These are phyloP conservation scores for Fusarium coffeatum DNA, from an alignment of 2,329 filamentous ascomycete species.

Conservation along the genomic window DNA sequence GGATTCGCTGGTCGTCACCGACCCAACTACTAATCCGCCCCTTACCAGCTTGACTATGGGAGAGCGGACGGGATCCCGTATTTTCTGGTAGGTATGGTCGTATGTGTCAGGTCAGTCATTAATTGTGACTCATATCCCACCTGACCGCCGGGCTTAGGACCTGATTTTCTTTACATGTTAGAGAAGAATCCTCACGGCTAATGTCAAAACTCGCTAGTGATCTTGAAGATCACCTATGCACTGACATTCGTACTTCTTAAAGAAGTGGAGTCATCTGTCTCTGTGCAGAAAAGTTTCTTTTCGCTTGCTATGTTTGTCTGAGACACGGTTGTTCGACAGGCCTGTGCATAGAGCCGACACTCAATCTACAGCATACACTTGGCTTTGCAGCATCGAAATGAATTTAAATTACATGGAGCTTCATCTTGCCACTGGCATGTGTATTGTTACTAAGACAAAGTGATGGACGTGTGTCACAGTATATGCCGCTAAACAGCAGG, in stretches of 20 bases:
- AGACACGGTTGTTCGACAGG: not conserved
- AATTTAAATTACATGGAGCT: not conserved
- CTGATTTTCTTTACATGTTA: not conserved
- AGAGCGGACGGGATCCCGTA: no score
- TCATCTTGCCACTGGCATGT: not conserved
- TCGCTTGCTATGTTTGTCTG: not conserved
- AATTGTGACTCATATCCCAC: fast-evolving
- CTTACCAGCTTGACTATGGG: no score
- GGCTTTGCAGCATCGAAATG: not conserved
- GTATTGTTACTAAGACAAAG: no score
- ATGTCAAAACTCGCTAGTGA: not conserved
- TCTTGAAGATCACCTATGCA: not conserved
- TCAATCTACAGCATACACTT: not conserved
- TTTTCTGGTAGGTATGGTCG: no score
- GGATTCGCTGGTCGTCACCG: no score
- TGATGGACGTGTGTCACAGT: no score
- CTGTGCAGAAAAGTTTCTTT: not conserved
- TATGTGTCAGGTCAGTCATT: fast-evolving
- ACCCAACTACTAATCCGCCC: no score
- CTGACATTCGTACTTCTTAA: not conserved
- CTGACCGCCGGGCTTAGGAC: fast-evolving
- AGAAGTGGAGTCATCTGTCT: not conserved
- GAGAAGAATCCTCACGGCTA: no score
- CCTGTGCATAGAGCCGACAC: not conserved
- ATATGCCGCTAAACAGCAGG: no score